Percentiles rank a stretch among this genome's conserved stretches.
Conservation (phyloP, 441 rosid genomes). For the Populus hybrid region DNA sequence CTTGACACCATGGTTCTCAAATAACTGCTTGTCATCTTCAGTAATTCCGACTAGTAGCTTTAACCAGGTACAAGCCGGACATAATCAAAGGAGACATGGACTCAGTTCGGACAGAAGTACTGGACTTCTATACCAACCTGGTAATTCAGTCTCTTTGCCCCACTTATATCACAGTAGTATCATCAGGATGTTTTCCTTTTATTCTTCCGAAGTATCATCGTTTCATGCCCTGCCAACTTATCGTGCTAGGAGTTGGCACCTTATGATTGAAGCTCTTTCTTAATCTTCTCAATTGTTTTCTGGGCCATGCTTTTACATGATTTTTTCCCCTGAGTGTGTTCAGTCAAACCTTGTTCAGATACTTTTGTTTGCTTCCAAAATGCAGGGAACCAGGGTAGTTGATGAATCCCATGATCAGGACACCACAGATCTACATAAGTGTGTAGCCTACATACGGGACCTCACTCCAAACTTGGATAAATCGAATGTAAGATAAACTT, state of each 20-base stretch:
- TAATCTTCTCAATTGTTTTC: neutral
- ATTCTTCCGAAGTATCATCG: neutral
- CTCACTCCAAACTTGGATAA: constrained; percentile 40
- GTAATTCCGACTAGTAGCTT: constrained; percentile 4
- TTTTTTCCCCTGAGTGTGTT: neutral
- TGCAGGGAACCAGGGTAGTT: constrained; percentile 72
- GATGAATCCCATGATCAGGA: constrained; percentile 90
- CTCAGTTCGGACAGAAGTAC: constrained; percentile 62
- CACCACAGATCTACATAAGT: constrained; percentile 90
- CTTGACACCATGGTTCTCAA: neutral
- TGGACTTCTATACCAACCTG: constrained; percentile 52
- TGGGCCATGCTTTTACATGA: neutral
- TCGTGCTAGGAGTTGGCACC: neutral
- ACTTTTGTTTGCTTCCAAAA: constrained; percentile 9
- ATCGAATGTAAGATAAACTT: constrained; percentile 48
- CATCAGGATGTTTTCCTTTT: constrained; percentile 3
- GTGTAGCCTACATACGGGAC: constrained; percentile 50
- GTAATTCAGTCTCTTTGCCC: constrained; percentile 30
- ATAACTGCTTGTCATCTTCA: neutral
- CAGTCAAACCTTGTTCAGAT: constrained; percentile 14
- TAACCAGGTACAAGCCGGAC: constrained; percentile 75
- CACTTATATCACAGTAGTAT: neutral
- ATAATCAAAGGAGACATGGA: constrained; percentile 95
- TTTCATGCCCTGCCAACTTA: neutral
- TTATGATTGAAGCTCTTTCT: neutral